These are phyloP conservation scores for Handroanthus guayacan DNA, from an alignment of 257 asterid species.

Conservation along the genomic window DNA sequence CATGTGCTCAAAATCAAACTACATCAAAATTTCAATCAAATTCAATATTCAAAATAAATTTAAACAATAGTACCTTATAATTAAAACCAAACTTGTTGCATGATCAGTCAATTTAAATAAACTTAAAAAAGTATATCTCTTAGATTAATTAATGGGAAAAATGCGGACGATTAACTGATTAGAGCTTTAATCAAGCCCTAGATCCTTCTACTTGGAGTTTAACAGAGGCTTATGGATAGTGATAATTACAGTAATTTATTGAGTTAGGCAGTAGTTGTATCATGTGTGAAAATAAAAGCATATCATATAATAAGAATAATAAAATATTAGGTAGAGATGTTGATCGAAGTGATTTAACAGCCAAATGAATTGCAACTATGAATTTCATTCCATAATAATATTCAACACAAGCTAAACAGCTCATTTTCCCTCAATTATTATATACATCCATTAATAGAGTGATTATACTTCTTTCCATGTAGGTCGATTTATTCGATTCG, in stretches of 20 bases:
- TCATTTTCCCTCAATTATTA: neutral
- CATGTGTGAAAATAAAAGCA: neutral
- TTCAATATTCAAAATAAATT: too few relatives aligned
- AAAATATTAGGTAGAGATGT: neutral
- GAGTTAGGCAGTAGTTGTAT: neutral
- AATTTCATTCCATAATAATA: slow-evolving; percentile 4
- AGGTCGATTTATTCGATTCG: too few relatives aligned
- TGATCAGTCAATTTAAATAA: neutral
- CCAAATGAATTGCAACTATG: slow-evolving; percentile 19
- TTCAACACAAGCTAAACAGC: slow-evolving; percentile 7
- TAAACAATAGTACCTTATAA: too few relatives aligned
- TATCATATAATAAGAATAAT: neutral
- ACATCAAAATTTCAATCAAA: too few relatives aligned
- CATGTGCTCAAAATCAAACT: too few relatives aligned
- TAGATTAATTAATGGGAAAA: neutral
- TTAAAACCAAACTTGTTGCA: neutral
- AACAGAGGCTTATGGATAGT: neutral
- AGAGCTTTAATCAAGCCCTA: neutral
- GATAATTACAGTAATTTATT: neutral
- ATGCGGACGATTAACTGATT: neutral
- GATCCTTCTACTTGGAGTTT: neutral
- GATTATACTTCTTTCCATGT: too few relatives aligned
- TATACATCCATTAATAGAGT: neutral
- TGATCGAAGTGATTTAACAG: slow-evolving; percentile 35
- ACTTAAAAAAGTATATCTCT: neutral